Conservation (phyloP, 345 rosid species). For the Raphanus raphanistrum region DNA sequence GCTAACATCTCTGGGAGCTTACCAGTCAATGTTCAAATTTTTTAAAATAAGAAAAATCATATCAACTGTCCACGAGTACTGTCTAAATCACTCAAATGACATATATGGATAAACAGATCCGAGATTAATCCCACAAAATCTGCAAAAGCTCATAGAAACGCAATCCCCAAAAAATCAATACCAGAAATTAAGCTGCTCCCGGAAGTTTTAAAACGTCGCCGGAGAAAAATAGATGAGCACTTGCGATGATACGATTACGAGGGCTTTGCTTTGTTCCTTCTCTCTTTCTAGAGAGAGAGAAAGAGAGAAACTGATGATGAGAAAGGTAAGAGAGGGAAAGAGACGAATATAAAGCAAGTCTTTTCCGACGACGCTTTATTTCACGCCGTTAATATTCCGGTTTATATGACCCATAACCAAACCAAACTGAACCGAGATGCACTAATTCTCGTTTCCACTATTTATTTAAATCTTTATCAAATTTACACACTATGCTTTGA, state of each 20-base stretch:
- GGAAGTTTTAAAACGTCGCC: conserved; percentile 8
- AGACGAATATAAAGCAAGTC: conserved; percentile 40
- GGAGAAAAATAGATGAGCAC: conserved; percentile 8
- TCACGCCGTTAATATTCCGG: conserved; percentile 47
- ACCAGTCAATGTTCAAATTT: no score
- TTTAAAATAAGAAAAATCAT: no score
- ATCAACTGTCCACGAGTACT: no score
- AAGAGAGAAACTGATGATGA: not conserved
- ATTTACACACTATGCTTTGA: not conserved
- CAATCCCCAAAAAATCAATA: conserved; percentile 22
- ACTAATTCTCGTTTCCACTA: not conserved
- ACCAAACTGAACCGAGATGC: not conserved
- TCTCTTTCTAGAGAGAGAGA: no score
- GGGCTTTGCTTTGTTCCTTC: conserved; percentile 33
- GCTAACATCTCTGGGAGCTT: no score
- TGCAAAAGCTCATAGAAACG: conserved; percentile 20
- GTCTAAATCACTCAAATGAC: not conserved
- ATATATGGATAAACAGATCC: conserved; percentile 53
- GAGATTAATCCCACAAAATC: conserved; percentile 42
- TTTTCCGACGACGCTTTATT: conserved; percentile 49
- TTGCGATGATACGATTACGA: conserved; percentile 16
- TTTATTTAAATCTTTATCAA: not conserved
- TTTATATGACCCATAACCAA: not conserved
- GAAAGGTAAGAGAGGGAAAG: conserved; percentile 30
- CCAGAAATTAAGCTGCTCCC: conserved; percentile 1